Conservation (phyloP, 78 protist genomes). For the Chrysochromulina parva region DNA sequence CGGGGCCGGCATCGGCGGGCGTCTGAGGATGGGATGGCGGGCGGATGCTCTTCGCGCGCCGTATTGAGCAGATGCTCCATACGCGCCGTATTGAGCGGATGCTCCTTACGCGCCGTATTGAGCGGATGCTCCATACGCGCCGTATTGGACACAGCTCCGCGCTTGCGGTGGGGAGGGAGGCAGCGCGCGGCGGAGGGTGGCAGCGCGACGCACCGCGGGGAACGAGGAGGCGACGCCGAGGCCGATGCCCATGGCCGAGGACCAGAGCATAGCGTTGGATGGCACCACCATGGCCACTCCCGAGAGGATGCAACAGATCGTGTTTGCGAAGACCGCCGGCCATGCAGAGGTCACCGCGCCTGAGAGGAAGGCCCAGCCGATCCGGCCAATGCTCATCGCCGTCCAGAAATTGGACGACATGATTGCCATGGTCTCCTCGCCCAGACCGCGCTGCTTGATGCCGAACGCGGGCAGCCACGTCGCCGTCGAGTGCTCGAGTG, state of each 20-base stretch:
- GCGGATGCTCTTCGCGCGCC: too few species aligned
- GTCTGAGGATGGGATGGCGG: too few species aligned
- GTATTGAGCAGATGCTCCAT: too few species aligned
- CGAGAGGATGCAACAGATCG: neutral
- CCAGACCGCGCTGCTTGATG: neutral
- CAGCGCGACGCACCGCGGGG: neutral
- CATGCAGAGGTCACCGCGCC: neutral
- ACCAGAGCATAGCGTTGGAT: neutral
- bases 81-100: too few species aligned
- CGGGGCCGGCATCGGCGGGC: too few species aligned
- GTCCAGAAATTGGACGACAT: neutral
- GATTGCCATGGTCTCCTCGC: neutral
- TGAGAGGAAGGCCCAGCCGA: neutral
- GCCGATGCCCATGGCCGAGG: neutral
- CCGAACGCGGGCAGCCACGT: conserved; percentile 8
- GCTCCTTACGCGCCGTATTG: too few species aligned
- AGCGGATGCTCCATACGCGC: too few species aligned
- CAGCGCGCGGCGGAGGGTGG: neutral
- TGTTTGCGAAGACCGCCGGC: neutral
- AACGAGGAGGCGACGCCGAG: neutral
- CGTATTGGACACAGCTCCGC: too few species aligned
- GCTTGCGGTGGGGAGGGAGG: too few species aligned
- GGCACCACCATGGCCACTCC: neutral
- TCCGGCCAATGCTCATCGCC: neutral
- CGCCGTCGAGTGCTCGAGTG: neutral